Evolutionary conservation across 2,329 filamentous ascomycete genomes (phyloP), one percentile per base, ranked within the genome.

Genomic region (Nemania sp.): DNA sequence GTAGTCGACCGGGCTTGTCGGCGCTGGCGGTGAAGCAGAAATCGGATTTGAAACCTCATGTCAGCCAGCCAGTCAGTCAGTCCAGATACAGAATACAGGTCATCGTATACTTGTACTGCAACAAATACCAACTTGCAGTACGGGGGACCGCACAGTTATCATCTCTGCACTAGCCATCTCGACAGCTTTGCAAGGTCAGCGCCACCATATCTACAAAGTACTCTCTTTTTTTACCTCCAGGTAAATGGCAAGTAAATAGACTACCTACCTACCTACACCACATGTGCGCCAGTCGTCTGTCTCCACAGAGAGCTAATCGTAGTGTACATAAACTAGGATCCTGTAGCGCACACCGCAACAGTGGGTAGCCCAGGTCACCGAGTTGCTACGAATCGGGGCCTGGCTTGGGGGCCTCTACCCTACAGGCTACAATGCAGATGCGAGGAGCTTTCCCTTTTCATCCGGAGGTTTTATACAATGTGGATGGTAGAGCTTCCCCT

Each of bases 321-420:
- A 29, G 25, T 29, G 25, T 29, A 29, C 25, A 3, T 29, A 29
- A 29, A 3, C 25, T 17, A 39, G 32, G 18, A 46, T 17, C 3
- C 18, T 12, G n/a, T 46, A 34, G 45, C 21, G 48, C 56, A 65
- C 59, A 65, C 62, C 62, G 57, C 56, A 65, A 57, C 57, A 54
- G 53, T 45, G 45, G 52, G 54, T 47, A 51, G 35, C 49, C 52
- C 34, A 46, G 54, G 50, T 47, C 46, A 54, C 57, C 54, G 61
- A 64, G 49, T 18, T 53, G 54, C n/a, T 52, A 43, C 18, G n/a
- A n/a, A n/a, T n/a, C n/a, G n/a, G n/a, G n/a, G n/a, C n/a, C n/a
- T n/a, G n/a, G n/a, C n/a, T n/a, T n/a, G n/a, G n/a, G n/a, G n/a
- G n/a, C n/a, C n/a, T n/a, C n/a, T n/a, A n/a, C n/a, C n/a, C n/a